Base-by-base conservation (phyloP, 2,329 filamentous ascomycete genomes). In the Paraconiothyrium sp. region DNA sequence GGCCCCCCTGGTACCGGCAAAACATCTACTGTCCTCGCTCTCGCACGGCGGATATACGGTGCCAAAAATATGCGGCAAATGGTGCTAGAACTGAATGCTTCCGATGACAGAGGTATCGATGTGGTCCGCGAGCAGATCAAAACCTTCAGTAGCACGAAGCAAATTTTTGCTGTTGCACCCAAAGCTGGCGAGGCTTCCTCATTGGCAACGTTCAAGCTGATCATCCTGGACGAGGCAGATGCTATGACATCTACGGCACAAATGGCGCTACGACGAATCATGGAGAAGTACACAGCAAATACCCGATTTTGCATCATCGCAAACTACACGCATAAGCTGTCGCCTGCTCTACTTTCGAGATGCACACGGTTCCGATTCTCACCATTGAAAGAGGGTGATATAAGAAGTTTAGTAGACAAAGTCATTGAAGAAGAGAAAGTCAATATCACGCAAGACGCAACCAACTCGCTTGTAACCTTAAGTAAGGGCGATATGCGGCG, bases 271-370 rank as follows among this genome's bases (percentile, higher is more conserved):
- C 88, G 95, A 64, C 86, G 95, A 51, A 98, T 99, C 75, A 99
- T 99, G 95, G 95, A 99, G 77, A 97, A 97, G 82, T 99, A 99
- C 82, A 99, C 95, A 0, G 92, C 92, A 62, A 99, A 99, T 82
- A 97, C 95, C 2, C 86, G 95, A 56, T 99, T 99, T 82, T 98
- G 94, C 82, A 93, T 99, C 76, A 98, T 99, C 71, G 95, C 95
- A 71, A 99, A 99, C 81, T 99, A 99, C 80, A 95, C 95, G 34
- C 95, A 99, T 83, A 99, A 99, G 80, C 88, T 99, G 43, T 96
- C 93, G 13, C 94, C 95, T 0, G 95, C 95, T 0, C 84, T 99
- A 47, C 84, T 99, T 57, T 98, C 94, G 52, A 86, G 95, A 72
- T 99, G 95, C 81, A 99, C 95, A 10, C 85, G 95, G 41, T 99